Evolutionary conservation across 2,329 filamentous ascomycete genomes (phyloP).

Genomic region (Biscogniauxia mediterranea): DNA sequence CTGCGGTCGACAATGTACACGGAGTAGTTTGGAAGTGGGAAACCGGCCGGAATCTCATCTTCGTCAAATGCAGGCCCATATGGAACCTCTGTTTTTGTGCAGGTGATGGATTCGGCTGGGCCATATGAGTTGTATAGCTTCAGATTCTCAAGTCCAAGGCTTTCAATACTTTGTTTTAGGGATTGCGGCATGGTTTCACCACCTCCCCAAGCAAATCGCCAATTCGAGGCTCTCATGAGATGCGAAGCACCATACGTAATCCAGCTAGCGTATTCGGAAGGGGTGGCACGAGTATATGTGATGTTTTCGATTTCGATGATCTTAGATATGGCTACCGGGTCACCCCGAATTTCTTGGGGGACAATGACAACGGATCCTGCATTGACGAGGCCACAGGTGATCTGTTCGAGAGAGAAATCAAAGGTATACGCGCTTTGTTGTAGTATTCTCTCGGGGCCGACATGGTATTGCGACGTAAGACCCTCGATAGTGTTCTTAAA

Average conservation of each 20-base stretch:
- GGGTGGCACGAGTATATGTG: slow-evolving; percentile 36
- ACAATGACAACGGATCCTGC: slow-evolving; percentile 39
- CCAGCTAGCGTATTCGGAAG: slow-evolving; percentile 40
- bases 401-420: slow-evolving; percentile 40
- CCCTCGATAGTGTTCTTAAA: slow-evolving; percentile 31
- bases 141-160: slow-evolving; percentile 8
- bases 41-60: slow-evolving; percentile 6
- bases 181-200: slow-evolving; percentile 19
- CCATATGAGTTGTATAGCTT: slow-evolving; percentile 29
- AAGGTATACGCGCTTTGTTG: slow-evolving; percentile 42
- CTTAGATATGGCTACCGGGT: slow-evolving; percentile 34
- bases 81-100: slow-evolving; percentile 2
- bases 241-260: slow-evolving; percentile 19
- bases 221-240: slow-evolving; percentile 11
- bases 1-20: slow-evolving; percentile 11
- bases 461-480: slow-evolving; percentile 8
- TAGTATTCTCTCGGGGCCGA: slow-evolving; percentile 29
- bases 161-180: slow-evolving; percentile 11
- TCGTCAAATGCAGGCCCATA: background rate
- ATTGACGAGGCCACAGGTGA: slow-evolving; percentile 34
- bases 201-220: slow-evolving; percentile 4
- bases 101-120: slow-evolving; percentile 28
- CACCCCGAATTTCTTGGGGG: slow-evolving; percentile 28
- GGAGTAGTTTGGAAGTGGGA: slow-evolving; percentile 8
- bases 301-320: slow-evolving; percentile 35